These are phyloP conservation scores for Fusarium burgessii DNA, from an alignment of 2,329 filamentous ascomycete species.

Conservation along the genomic window DNA sequence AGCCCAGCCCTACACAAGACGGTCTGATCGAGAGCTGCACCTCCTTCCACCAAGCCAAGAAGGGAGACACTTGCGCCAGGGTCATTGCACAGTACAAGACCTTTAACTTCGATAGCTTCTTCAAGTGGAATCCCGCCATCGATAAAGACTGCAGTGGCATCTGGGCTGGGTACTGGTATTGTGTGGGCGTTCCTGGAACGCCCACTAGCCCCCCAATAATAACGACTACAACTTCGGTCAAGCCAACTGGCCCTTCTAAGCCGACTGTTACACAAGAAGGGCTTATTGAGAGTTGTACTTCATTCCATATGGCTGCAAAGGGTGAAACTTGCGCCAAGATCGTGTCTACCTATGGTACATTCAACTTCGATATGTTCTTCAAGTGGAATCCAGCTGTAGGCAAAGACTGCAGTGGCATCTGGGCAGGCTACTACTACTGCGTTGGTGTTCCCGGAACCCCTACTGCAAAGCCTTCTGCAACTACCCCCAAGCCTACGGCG, in stretches of 20 bases:
- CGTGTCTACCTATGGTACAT: neutral
- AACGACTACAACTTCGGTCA: neutral
- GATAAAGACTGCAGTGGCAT: neutral
- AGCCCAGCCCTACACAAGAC: neutral
- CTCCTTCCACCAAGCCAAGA: constrained; percentile 21
- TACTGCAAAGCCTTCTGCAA: neutral
- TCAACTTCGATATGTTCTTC: neutral
- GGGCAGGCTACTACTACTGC: no score
- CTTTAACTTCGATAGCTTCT: constrained; percentile 13
- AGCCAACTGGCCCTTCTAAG: neutral
- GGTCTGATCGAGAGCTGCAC: constrained; percentile 16
- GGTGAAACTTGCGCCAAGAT: neutral
- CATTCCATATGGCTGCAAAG: neutral
- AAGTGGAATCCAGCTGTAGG: neutral
- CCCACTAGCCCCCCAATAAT: neutral
- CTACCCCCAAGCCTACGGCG: neutral
- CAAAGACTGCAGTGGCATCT: no score
- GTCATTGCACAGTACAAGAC: constrained; percentile 2
- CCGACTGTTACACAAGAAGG: neutral
- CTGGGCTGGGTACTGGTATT: constrained; percentile 8
- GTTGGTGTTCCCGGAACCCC: no score
- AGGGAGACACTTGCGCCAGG: constrained; percentile 19
- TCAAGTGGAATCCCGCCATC: constrained; percentile 3
- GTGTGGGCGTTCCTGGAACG: constrained; percentile 12
- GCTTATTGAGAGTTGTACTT: neutral